A percentile compares a stretch with the other conserved stretches of the same genome.
Conservation (phyloP, 2,329 filamentous ascomycete genomes). For the Gnomoniopsis smithogilvyi region DNA sequence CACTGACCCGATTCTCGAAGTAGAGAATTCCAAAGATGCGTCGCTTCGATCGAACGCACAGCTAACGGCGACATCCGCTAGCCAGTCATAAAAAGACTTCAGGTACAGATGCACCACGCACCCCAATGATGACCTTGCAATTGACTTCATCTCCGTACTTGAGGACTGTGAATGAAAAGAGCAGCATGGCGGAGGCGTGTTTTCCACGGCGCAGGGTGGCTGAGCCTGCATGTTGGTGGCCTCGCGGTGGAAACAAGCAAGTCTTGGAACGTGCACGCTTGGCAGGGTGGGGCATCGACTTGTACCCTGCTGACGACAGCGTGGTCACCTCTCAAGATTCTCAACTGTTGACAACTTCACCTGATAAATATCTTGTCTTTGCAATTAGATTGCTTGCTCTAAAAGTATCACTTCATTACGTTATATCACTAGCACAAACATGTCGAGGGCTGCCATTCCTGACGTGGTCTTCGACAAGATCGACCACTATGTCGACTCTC, state of each 20-base stretch:
- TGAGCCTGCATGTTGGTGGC: neutral
- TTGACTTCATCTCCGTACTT: neutral
- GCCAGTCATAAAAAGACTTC: too few relatives aligned
- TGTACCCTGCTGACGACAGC: neutral
- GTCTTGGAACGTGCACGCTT: neutral
- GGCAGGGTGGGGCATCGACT: neutral
- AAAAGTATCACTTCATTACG: too few relatives aligned
- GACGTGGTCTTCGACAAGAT: conserved; percentile 42
- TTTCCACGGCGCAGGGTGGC: neutral
- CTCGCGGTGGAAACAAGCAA: neutral
- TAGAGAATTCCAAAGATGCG: too few relatives aligned
- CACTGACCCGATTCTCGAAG: too few relatives aligned
- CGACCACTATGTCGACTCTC: conserved; percentile 44
- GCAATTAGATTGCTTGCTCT: too few relatives aligned
- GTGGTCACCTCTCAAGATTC: neutral
- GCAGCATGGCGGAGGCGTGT: neutral
- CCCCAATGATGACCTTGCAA: too few relatives aligned
- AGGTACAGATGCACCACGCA: too few relatives aligned
- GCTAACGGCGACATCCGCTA: too few relatives aligned
- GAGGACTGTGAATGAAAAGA: neutral
- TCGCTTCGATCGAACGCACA: too few relatives aligned
- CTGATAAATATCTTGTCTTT: too few relatives aligned
- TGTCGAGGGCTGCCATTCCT: conserved; percentile 28
- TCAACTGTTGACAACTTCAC: neutral
- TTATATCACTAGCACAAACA: neutral